These are phyloP conservation scores for Cutaneotrichosporon cutaneum DNA, from an alignment of 1,284 basidiomycete species.

Conservation along the genomic window DNA sequence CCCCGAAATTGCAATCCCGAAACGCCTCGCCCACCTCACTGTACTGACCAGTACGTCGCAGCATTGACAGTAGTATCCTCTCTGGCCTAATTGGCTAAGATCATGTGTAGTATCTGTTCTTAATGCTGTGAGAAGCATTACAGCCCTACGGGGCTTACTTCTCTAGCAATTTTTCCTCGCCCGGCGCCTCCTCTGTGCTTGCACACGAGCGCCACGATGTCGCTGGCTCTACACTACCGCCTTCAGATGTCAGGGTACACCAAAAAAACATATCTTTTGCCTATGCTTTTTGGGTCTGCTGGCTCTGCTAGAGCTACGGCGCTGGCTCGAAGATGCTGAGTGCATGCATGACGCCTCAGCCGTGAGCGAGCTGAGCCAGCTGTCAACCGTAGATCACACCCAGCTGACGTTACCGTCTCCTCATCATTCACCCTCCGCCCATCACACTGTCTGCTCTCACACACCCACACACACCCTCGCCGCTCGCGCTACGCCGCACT, in stretches of 20 bases:
- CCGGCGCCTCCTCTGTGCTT: conserved; percentile 29
- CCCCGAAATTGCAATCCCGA: neutral
- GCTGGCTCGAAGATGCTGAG: neutral
- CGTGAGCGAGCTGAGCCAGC: too few species aligned
- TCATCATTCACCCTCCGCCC: too few species aligned
- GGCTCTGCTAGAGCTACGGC: neutral
- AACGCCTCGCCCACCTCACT: conserved; percentile 6
- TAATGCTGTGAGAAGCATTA: conserved; percentile 49
- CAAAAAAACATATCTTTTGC: conserved; percentile 15
- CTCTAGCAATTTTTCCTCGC: conserved; percentile 43
- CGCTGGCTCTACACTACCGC: conserved; percentile 31
- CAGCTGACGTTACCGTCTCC: too few species aligned
- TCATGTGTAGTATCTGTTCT: conserved; percentile 55
- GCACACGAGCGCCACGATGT: conserved; percentile 26
- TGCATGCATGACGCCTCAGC: too few species aligned
- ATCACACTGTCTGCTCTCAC: too few species aligned
- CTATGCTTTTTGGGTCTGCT: too few species aligned
- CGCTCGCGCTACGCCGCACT: neutral
- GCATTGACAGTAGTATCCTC: conserved; percentile 33
- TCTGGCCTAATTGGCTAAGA: conserved; percentile 55
- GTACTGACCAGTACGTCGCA: neutral
- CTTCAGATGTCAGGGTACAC: conserved; percentile 31
- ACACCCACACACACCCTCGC: neutral
- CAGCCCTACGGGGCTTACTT: conserved; percentile 39
- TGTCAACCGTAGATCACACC: too few species aligned